Evolutionary conservation across 2,329 filamentous ascomycete species (phyloP).

Genomic region (Botrytis porri): DNA sequence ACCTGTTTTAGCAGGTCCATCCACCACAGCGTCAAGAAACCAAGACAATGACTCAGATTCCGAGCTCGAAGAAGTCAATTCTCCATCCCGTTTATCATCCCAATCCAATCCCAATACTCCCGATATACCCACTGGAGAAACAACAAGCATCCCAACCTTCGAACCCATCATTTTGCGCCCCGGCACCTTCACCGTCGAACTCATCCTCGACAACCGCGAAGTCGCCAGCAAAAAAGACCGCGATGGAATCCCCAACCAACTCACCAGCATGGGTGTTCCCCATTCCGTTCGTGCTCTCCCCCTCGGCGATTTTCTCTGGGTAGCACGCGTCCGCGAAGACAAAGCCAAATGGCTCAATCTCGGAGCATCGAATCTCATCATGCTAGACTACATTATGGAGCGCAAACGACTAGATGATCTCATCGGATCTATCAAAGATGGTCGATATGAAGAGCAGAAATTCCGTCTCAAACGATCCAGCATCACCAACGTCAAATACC

Average conservation of each 20-base stretch:
- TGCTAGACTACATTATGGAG: constrained; percentile 78
- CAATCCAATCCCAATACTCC: neutral
- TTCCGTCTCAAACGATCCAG: constrained; percentile 72
- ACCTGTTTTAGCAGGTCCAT: constrained; percentile 1
- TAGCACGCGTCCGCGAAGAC: constrained; percentile 64
- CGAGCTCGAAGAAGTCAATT: neutral
- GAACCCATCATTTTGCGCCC: constrained; percentile 60
- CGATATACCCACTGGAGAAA: constrained; percentile 32
- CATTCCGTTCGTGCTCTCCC: constrained; percentile 59
- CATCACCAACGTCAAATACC: constrained; percentile 72
- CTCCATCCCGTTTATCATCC: neutral
- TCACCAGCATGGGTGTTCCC: constrained; percentile 53
- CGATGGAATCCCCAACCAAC: constrained; percentile 70
- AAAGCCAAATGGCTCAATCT: constrained; percentile 45
- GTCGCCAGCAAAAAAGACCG: constrained; percentile 69
- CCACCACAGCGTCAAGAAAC: neutral
- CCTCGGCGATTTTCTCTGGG: constrained; percentile 75
- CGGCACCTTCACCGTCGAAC: constrained; percentile 66
- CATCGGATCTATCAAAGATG: constrained; percentile 77
- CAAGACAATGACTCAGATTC: constrained; percentile 21
- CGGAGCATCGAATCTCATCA: constrained; percentile 67
- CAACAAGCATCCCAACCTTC: constrained; percentile 41
- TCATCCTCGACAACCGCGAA: constrained; percentile 74
- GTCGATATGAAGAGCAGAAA: constrained; percentile 80
- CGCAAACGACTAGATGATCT: constrained; percentile 78